A percentile compares a stretch with the other conserved stretches of the same genome.
Evolutionary conservation across 1,284 basidiomycete genomes (phyloP).

Genomic region (Moesziomyces antarcticus): DNA sequence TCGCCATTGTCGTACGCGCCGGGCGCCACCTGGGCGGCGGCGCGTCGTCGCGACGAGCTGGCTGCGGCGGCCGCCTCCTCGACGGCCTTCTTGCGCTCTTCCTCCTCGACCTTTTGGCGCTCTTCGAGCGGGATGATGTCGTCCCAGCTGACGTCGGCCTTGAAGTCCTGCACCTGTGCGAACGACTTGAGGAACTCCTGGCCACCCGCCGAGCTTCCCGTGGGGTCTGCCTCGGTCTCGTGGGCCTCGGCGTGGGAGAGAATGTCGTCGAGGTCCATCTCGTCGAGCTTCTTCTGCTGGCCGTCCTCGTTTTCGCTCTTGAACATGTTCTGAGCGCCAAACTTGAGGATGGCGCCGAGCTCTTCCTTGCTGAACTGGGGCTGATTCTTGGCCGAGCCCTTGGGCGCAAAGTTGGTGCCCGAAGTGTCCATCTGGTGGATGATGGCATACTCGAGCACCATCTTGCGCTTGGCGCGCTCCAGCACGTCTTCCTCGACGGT

Average conservation of each 20-base stretch:
- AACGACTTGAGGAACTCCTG: slow-evolving; percentile 96
- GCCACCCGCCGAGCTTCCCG: slow-evolving; percentile 88
- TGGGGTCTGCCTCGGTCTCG: slow-evolving; percentile 80
- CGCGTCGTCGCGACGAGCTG: slow-evolving; percentile 71
- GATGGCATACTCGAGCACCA: slow-evolving; percentile 99
- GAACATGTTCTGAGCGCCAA: slow-evolving; percentile 99
- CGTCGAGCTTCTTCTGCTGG: slow-evolving; percentile 95
- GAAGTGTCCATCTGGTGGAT: slow-evolving; percentile 99
- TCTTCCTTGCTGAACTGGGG: slow-evolving; percentile 95
- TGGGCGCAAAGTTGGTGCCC: slow-evolving; percentile 88
- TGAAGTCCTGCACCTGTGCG: slow-evolving; percentile 95
- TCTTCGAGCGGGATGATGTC: slow-evolving; percentile 97
- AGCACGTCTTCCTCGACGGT: slow-evolving; percentile 99
- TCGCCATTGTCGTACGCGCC: slow-evolving; percentile 77
- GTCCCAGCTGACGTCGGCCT: slow-evolving; percentile 94
- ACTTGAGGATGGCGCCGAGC: slow-evolving; percentile 97
- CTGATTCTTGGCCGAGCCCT: slow-evolving; percentile 68
- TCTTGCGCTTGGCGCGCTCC: slow-evolving; percentile 98
- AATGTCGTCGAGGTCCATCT: slow-evolving; percentile 99
- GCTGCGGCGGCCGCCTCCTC: slow-evolving; percentile 74
- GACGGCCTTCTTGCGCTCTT: slow-evolving; percentile 69
- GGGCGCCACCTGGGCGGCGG: slow-evolving; percentile 78
- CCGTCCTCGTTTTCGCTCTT: slow-evolving; percentile 89
- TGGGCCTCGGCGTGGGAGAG: slow-evolving; percentile 96
- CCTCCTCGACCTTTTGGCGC: slow-evolving; percentile 80